Percentiles rank a stretch among this genome's conserved stretches.
These are phyloP conservation scores for Laburnicola sp. DNA, from an alignment of 2,329 filamentous ascomycete species.

Conservation along the genomic window DNA sequence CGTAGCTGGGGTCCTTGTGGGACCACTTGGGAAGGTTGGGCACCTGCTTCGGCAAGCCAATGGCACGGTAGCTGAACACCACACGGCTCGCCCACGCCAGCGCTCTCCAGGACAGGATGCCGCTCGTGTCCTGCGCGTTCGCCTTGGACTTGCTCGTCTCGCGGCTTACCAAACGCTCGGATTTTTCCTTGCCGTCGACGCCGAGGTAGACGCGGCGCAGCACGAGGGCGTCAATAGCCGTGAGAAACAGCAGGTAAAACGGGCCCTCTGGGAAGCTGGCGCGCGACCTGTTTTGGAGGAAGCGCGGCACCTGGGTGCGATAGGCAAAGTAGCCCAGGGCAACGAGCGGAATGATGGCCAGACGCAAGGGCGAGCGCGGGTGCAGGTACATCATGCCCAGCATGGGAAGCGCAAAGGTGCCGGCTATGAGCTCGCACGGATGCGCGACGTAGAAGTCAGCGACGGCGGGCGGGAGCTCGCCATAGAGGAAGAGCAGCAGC, in stretches of 20 bases:
- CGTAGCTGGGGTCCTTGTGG: conserved; percentile 1
- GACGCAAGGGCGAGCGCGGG: conserved; percentile 2
- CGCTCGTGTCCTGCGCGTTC: background rate
- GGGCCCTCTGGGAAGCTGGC: conserved; percentile 1
- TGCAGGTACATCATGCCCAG: background rate
- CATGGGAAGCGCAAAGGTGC: conserved; percentile 1
- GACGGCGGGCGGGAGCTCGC: background rate
- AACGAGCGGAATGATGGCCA: conserved; percentile 5
- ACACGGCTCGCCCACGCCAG: background rate
- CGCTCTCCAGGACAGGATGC: background rate
- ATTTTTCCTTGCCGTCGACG: conserved; percentile 1
- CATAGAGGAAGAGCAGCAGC: background rate
- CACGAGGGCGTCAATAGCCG: background rate
- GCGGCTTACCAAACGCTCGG: background rate
- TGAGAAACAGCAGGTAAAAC: background rate
- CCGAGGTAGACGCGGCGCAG: background rate
- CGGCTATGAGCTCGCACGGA: background rate
- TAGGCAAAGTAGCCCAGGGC: conserved; percentile 1
- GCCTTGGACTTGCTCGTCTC: background rate
- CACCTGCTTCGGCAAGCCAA: background rate
- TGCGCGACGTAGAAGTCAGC: conserved; percentile 1
- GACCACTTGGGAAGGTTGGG: conserved; percentile 1
- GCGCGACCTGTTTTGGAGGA: background rate
- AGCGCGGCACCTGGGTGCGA: background rate
- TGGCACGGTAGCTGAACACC: background rate